These are phyloP conservation scores for Sonneratia alba DNA, from an alignment of 345 rosid genomes.

Conservation along the genomic window DNA sequence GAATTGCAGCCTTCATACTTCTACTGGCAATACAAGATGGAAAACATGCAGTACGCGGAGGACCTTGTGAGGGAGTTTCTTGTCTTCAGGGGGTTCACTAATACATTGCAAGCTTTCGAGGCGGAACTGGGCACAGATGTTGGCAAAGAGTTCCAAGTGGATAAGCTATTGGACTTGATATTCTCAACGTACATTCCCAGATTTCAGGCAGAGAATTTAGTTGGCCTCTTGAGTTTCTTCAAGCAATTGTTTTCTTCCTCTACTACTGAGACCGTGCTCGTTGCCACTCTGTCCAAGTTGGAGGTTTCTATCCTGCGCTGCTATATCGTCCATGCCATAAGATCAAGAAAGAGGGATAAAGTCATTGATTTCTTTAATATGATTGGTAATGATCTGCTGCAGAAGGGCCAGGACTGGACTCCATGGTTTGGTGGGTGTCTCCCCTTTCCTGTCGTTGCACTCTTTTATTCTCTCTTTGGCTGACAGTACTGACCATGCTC, in stretches of 20 bases:
- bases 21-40: slow-evolving; percentile 23
- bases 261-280: slow-evolving; percentile 22
- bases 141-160: slow-evolving; percentile 52
- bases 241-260: slow-evolving; percentile 43
- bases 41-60: slow-evolving; percentile 61
- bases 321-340: slow-evolving; percentile 38
- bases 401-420: slow-evolving; percentile 40
- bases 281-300: slow-evolving; percentile 35
- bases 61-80: slow-evolving; percentile 64
- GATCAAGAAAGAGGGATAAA: slow-evolving; percentile 40
- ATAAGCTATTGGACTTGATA: slow-evolving; percentile 46
- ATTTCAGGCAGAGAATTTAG: slow-evolving; percentile 44
- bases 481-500: slow-evolving; percentile 7
- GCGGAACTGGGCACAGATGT: slow-evolving; percentile 47
- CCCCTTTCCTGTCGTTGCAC: background rate
- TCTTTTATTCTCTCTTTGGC: background rate
- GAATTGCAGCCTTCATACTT: background rate
- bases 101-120: slow-evolving; percentile 50
- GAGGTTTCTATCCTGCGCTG: slow-evolving; percentile 41
- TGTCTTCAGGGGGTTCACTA: slow-evolving; percentile 56
- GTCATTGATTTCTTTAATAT: slow-evolving; percentile 44
- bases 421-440: slow-evolving; percentile 54
- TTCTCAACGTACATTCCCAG: slow-evolving; percentile 48
- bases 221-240: slow-evolving; percentile 38
- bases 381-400: slow-evolving; percentile 45